Evolutionary conservation across 768 basidiomycete genomes (phyloP), one percentile per base, ranked within the genome.

Genomic region (Suillus cothurnatus): DNA sequence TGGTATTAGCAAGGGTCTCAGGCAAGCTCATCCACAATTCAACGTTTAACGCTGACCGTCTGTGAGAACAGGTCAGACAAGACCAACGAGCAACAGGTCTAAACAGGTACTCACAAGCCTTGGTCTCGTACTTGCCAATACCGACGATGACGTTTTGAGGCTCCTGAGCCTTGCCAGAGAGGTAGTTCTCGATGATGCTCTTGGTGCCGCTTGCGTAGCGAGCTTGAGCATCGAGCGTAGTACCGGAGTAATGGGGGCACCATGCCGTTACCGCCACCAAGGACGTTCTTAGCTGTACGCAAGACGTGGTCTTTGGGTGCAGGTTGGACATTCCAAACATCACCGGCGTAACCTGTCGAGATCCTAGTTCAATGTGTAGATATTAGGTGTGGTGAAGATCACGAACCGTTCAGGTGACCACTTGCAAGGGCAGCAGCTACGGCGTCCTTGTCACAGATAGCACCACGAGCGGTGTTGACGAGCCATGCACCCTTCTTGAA

Each of bases 401-500:
- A 70, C 68, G 57, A 52, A 77, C 90, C 94, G 63, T 80, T 76
- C 67, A 96, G 76, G 36, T 93, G 91, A 21, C 94, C 94, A 61
- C 84, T 88, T 79, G 86, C 82, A 63, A 97, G 75, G 15, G 94
- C 93, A 0, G 75, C 87, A 5, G 89, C 88, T 65, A 96, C 89
- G 50, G 87, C 93, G 67, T 94, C 87, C 69, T 88, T 88, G 78
- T 93, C 89, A 74, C 92, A 94, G 71, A 97, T 94, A 49, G 95
- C 95, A 52, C 95, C 95, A 70, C 94, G 92, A 61, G 93, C 93
- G 34, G 93, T 94, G 85, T 97, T 97, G 73, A 97, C 90, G 71
- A 96, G 86, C 91, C 91, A 95, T 19, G 94, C 86, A 58, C 93
- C 94, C 76, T 91, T 90, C 85, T 97, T 97, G 85, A 96, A 91